A percentile compares a stretch with the other conserved stretches of the same genome.
These are phyloP conservation scores for Candida silvatica DNA, from an alignment of 805 yeast genomes.

Conservation along the genomic window DNA sequence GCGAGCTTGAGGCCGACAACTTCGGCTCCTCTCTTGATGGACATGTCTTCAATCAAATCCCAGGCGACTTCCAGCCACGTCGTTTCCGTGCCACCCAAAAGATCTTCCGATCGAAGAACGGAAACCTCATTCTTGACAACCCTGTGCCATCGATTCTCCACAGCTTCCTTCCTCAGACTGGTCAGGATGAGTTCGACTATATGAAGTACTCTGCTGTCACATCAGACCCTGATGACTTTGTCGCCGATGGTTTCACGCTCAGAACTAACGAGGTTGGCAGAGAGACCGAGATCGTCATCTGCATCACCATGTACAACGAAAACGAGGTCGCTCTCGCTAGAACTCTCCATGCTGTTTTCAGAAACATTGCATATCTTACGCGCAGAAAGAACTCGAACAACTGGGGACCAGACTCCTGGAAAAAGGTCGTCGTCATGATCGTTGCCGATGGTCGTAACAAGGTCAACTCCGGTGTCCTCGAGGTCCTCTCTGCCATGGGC, in stretches of 20 bases:
- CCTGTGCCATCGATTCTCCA: constrained; percentile 88
- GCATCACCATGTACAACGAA: constrained; percentile 97
- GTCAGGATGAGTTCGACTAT: constrained; percentile 86
- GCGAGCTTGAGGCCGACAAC: background rate
- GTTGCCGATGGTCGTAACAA: constrained; percentile 94
- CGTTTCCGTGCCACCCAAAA: constrained; percentile 34
- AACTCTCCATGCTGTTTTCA: constrained; percentile 92
- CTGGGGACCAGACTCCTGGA: constrained; percentile 98
- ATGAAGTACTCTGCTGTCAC: constrained; percentile 98
- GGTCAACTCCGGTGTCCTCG: constrained; percentile 75
- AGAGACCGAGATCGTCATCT: constrained; percentile 85
- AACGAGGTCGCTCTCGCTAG: constrained; percentile 84
- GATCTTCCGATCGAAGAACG: constrained; percentile 66
- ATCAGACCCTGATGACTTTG: constrained; percentile 81
- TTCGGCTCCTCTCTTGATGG: constrained; percentile 20
- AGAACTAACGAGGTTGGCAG: constrained; percentile 82
- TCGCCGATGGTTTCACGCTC: constrained; percentile 70
- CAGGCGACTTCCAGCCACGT: constrained; percentile 27
- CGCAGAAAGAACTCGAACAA: constrained; percentile 71
- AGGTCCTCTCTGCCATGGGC: constrained; percentile 88
- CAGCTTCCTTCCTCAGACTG: constrained; percentile 78
- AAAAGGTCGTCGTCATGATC: constrained; percentile 85
- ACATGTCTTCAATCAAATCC: constrained; percentile 22
- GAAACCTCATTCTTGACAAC: constrained; percentile 84
- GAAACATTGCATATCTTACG: constrained; percentile 81